Evolutionary conservation across 2,329 filamentous ascomycete species (phyloP).

Genomic region (Aspergillus intermedius): DNA sequence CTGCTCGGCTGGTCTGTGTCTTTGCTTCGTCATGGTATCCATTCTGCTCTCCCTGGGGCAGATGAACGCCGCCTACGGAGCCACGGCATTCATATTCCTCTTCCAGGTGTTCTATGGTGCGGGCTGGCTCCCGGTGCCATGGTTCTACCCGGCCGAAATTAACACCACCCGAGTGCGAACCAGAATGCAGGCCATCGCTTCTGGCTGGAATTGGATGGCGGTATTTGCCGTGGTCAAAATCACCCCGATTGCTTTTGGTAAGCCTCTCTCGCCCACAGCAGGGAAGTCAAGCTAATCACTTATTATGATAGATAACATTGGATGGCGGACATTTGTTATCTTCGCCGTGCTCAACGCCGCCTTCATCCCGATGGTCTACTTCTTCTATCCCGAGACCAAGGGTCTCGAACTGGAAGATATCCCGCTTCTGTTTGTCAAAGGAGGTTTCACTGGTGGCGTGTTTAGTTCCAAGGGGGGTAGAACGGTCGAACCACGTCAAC

Average conservation of each 20-base stretch:
- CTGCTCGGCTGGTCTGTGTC: constrained; percentile 35
- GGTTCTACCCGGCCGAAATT: constrained; percentile 40
- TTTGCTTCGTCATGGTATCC: constrained; percentile 39
- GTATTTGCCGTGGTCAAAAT: constrained; percentile 28
- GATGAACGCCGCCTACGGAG: constrained; percentile 31
- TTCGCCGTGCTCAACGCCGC: constrained; percentile 17
- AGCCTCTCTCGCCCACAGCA: constrained; percentile 5
- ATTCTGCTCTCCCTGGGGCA: constrained; percentile 33
- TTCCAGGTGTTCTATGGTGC: constrained; percentile 42
- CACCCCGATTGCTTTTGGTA: constrained; percentile 18
- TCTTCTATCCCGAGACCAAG: constrained; percentile 61
- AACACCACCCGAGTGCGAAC: constrained; percentile 37
- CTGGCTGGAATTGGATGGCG: constrained; percentile 31
- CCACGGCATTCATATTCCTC: constrained; percentile 41
- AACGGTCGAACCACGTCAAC: constrained; percentile 14
- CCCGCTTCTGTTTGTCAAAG: constrained; percentile 10
- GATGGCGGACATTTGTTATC: constrained; percentile 25
- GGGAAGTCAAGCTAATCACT: constrained; percentile 5
- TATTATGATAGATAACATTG: constrained; percentile 23
- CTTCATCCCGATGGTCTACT: constrained; percentile 51
- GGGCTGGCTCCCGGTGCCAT: constrained; percentile 40
- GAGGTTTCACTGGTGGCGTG: constrained; percentile 14
- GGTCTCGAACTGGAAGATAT: constrained; percentile 59
- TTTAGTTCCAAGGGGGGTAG: constrained; percentile 13
- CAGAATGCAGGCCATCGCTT: constrained; percentile 36